Evolutionary conservation across 352 stramenopile genomes (phyloP), one percentile per base, ranked within the genome.

Genomic region (Pythium plurisporium): DNA sequence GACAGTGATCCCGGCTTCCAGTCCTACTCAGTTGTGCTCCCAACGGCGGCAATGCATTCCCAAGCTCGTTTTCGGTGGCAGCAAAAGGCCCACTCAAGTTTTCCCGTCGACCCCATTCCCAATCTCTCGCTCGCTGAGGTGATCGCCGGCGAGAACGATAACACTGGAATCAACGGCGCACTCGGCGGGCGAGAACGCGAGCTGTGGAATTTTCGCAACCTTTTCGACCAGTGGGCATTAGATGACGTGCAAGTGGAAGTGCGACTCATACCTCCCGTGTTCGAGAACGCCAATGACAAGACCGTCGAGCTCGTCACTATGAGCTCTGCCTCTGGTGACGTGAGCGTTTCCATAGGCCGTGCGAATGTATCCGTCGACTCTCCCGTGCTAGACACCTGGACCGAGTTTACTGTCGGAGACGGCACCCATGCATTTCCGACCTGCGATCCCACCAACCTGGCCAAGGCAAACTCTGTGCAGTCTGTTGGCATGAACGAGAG

Each of bases 141-240:
- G 1, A 36, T 70, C 4, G 34, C 57, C 5, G 65, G 48, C 33
- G 70, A 67, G 44, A 86, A 87, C 57, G 74, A 86, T 22, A 29
- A 65, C 4, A 82, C 69, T 3, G 70, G 68, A 38, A 54, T 73
- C 2, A 59, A 69, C 34, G 71, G 73, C 1, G 44, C 54, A n/a
- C 36, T 85, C 26, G 72, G 72, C 2, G 9, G 56, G 1, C 25
- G 61, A 2, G 80, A 86, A 38, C 70, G 57, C 0, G 72, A 82
- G 26, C 59, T 82, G 2, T 90, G 80, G 77, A 69, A 49, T 9
- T 82, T 86, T 58, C 70, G 74, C 1, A 91, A 91, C 40, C 60
- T 91, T 20, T 89, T 88, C 44, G 81, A 91, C 30, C 81, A 91
- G 62, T 89, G 81, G 78, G 74, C 78, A 0, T 59, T 89, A 3